Base-by-base conservation (phyloP, 495 filamentous ascomycete genomes). In the Friedmanniomyces simplex region DNA sequence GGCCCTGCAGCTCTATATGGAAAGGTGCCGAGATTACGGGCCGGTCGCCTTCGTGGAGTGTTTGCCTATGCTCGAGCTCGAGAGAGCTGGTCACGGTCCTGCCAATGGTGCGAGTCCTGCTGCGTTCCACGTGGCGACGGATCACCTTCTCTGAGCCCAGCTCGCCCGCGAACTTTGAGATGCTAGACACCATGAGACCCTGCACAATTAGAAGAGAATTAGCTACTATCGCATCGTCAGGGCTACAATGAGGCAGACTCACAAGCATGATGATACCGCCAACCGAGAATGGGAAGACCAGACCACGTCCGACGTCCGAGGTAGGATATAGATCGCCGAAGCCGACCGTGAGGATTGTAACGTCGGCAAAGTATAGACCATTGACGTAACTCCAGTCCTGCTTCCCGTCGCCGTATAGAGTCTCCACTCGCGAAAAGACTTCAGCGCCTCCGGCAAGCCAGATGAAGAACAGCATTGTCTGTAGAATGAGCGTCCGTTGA, bases 71-170 rank as follows among this genome's bases (percentile, higher is more conserved):
- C 41, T 58, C 50, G 7, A 70, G 63, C 48, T 69, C 68, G 20
- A 69, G 56, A 0, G 69, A 73, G 43, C 32, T 74, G 5, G 76
- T 76, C 4, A 83, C 71, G 6, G 80, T 75, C 4, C 77, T 76
- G 14, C 75, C 68, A 28, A 86, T 69, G 0, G 82, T 85, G 16
- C 75, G 68, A 55, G 74, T 72, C 47, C 86, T 77, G 30, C 73
- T 74, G 18, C 77, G 75, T 34, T 83, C 74, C 30, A 84, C 72
- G 63, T 87, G 86, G 32, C 73, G 77, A 62, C 77, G 79, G 54
- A 89, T 72, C 32, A 91, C 73, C 24, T 88, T 85, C 53, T 83
- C 81, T 46, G 80, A 74, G 18, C 80, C 77, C 30, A 89, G 71
- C 52, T 87, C 81, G 20, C 65, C 56, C 1, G 79, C 79, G 56